Evolutionary conservation across 2,329 filamentous ascomycete genomes (phyloP).

Genomic region (Paraphaeosphaeria sporulosa): DNA sequence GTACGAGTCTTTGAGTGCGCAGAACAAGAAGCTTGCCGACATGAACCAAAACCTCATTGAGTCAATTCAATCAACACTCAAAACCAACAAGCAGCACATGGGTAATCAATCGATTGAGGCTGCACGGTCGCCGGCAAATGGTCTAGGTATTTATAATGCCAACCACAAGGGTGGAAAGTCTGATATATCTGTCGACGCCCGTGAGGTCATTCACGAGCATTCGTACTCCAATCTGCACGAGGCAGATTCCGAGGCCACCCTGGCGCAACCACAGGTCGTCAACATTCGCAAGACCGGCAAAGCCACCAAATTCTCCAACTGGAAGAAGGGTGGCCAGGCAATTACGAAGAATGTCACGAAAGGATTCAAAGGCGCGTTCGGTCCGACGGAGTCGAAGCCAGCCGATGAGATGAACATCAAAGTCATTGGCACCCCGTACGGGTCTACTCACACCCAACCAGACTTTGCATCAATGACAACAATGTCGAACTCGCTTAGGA

Average conservation of each 20-base stretch:
- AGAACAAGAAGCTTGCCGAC: constrained; percentile 92
- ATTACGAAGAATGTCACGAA: constrained; percentile 94
- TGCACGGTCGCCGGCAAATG: constrained; percentile 58
- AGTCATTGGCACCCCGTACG: constrained; percentile 58
- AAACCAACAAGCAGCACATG: constrained; percentile 66
- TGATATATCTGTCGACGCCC: constrained; percentile 52
- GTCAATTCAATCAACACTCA: constrained; percentile 92
- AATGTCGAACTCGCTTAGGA: constrained; percentile 41
- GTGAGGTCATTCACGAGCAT: constrained; percentile 44
- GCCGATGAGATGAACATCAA: constrained; percentile 62
- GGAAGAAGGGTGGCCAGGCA: constrained; percentile 95
- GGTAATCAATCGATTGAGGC: constrained; percentile 60
- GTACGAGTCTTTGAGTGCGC: constrained; percentile 91
- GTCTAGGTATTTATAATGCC: constrained; percentile 67
- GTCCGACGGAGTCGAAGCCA: constrained; percentile 64
- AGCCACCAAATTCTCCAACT: constrained; percentile 96
- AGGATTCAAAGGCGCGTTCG: constrained; percentile 90
- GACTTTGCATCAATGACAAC: constrained; percentile 35
- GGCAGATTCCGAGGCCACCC: constrained; percentile 70
- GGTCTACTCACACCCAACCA: constrained; percentile 44
- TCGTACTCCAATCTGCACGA: constrained; percentile 57
- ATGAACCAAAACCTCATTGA: constrained; percentile 96
- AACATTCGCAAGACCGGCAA: constrained; percentile 89
- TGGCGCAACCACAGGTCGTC: constrained; percentile 86
- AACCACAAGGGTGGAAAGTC: constrained; percentile 49